Conservation (phyloP, 768 basidiomycete species). For the Psilocybe sp. region DNA sequence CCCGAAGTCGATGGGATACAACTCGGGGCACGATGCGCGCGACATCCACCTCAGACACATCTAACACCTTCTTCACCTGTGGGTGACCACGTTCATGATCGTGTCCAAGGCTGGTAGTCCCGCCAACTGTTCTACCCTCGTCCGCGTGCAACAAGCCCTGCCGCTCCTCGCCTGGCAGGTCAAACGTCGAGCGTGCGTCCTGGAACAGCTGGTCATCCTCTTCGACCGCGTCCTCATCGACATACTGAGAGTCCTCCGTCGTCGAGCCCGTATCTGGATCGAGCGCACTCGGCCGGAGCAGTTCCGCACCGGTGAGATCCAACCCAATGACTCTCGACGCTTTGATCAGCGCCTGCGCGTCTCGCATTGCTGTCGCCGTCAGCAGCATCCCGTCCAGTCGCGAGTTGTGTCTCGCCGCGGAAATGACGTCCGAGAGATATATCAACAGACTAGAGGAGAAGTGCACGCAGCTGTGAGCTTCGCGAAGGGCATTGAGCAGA, state of each 20-base stretch:
- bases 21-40: conserved; percentile 72
- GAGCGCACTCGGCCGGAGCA: conserved; percentile 30
- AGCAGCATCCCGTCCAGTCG: conserved; percentile 68
- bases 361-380: conserved; percentile 55
- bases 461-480: conserved; percentile 33
- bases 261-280: conserved; percentile 7
- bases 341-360: conserved; percentile 64
- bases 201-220: conserved; percentile 11
- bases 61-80: conserved; percentile 26
- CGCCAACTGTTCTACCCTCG: background rate
- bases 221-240: conserved; percentile 3
- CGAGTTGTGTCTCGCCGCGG: conserved; percentile 70
- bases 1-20: conserved; percentile 71
- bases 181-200: conserved; percentile 4
- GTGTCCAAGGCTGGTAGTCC: background rate
- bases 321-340: conserved; percentile 66
- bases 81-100: too few relatives aligned
- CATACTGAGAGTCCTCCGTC: conserved; percentile 3
- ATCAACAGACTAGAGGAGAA: conserved; percentile 51
- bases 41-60: conserved; percentile 73
- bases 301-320: conserved; percentile 59
- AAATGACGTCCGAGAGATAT: conserved; percentile 74
- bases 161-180: background rate
- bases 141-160: background rate
- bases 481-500: conserved; percentile 27